phyloP scores from a whole-genome alignment of 257 asterid species.

The Nicotiana attenuata region DNA sequence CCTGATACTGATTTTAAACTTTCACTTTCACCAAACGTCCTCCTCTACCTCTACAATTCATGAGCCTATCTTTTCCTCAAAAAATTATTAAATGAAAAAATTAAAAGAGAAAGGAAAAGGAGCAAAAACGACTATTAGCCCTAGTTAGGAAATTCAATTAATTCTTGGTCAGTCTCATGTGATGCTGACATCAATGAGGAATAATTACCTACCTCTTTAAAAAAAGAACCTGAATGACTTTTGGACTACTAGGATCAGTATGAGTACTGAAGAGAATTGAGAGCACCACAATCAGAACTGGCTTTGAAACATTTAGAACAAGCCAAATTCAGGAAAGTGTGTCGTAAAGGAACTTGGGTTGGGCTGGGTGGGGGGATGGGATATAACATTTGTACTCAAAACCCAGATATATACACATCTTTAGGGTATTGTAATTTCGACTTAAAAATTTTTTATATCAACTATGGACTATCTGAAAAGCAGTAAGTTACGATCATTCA shows the following conservation, averaged over 20 bases:
- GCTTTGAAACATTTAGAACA: not conserved
- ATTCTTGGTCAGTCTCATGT: too few species aligned
- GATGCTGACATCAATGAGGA: too few species aligned
- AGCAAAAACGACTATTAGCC: not conserved
- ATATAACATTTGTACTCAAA: not conserved
- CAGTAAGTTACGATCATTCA: not conserved
- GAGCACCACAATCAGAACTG: not conserved
- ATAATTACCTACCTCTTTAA: too few species aligned
- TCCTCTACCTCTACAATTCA: not conserved
- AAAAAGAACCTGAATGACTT: not conserved
- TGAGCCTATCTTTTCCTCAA: not conserved
- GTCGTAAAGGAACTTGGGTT: not conserved
- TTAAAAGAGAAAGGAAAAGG: not conserved
- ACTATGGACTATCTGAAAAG: not conserved
- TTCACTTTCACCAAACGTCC: not conserved
- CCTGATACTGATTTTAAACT: not conserved
- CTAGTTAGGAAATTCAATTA: not conserved
- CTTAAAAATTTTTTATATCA: not conserved
- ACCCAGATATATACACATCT: not conserved
- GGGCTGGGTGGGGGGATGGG: not conserved
- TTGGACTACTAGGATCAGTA: not conserved
- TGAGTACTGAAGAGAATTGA: not conserved
- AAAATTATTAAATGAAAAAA: not conserved
- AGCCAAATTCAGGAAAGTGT: not conserved
- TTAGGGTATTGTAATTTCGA: not conserved